Base-by-base conservation (phyloP, 345 rosid genomes). In the Mercurialis annua region DNA sequence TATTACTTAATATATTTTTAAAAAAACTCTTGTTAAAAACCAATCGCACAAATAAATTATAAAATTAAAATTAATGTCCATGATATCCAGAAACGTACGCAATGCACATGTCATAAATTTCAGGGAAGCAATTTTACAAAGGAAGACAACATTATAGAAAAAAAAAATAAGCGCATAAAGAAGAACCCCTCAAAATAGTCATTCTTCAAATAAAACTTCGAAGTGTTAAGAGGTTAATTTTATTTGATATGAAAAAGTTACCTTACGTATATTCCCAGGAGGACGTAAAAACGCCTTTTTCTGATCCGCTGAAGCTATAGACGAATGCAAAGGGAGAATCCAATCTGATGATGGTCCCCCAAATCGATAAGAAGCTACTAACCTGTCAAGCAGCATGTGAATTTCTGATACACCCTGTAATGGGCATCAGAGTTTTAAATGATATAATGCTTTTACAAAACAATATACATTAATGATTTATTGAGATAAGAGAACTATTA, bases 261-360 rank as follows among this genome's bases (percentile, higher is more conserved):
- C 98, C 90, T 92, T 92, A 0, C 95, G 90, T 64, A 85, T 82
- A 72, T 80, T 80, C 52, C 69, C 81, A 70, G 92, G 95, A 70
- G 98, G 97, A 10, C 85, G 83, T 68, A 73, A 54, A 76, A 92
- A 92, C 77, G 83, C 92, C 71, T 78, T 90, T 76, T 81, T 90
- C 71, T 90, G 92, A 70, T 86, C 92, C 47, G 71, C 68, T 44
- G 98, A 80, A 63, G 92, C 84, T 66, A 90, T 63, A 49, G 96
- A 87, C 50, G 98, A 92, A 86, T 92, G 98, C 71, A 90, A 74
- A 62, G 97, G 95, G 71, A 90, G 85, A 72, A 90, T 78, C 98
- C 97, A 92, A 67, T 92, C 88, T 42, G 84, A 82, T 58, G 92
- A 83, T 69, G 79, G 71, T 60, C 97, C 98, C 73, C 95, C 84